Conservation (phyloP, 768 basidiomycete species). For the Boletellus ananas region DNA sequence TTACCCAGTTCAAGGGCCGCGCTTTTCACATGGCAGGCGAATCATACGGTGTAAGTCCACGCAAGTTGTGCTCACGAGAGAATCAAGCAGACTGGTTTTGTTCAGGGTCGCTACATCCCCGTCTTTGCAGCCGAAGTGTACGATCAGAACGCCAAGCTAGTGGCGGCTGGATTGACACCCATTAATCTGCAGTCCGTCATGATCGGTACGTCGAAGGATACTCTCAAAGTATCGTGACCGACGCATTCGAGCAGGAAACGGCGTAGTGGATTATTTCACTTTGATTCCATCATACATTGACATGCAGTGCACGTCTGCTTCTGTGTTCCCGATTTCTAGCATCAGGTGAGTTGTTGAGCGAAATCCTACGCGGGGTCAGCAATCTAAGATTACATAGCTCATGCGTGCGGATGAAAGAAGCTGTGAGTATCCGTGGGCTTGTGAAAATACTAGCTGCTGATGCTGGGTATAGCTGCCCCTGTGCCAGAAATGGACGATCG, state of each 20-base stretch:
- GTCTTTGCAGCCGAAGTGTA: constrained; percentile 47
- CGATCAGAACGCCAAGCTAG: constrained; percentile 43
- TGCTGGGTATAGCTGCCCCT: constrained; percentile 53
- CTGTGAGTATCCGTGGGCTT: constrained; percentile 24
- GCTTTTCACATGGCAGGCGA: constrained; percentile 59
- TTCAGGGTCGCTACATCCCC: constrained; percentile 50
- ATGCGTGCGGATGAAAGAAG: constrained; percentile 43
- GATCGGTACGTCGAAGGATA: constrained; percentile 35
- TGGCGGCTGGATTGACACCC: constrained; percentile 44
- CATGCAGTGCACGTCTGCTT: constrained; percentile 52
- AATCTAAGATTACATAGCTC: constrained; percentile 11
- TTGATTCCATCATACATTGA: constrained; percentile 45
- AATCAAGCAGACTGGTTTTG: background rate
- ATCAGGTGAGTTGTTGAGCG: constrained; percentile 15
- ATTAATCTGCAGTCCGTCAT: constrained; percentile 48
- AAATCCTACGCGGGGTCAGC: background rate
- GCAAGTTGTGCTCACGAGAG: background rate
- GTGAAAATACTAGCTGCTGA: background rate
- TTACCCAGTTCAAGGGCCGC: constrained; percentile 65
- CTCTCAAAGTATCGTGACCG: background rate
- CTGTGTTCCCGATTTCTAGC: constrained; percentile 45
- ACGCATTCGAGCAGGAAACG: constrained; percentile 37
- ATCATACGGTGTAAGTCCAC: constrained; percentile 44
- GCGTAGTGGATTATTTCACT: constrained; percentile 37
- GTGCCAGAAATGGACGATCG: constrained; percentile 55